Percentiles rank a stretch among this genome's conserved stretches.
phyloP scores from a whole-genome alignment of 257 asterid species.

The Lycium ferocissimum region DNA sequence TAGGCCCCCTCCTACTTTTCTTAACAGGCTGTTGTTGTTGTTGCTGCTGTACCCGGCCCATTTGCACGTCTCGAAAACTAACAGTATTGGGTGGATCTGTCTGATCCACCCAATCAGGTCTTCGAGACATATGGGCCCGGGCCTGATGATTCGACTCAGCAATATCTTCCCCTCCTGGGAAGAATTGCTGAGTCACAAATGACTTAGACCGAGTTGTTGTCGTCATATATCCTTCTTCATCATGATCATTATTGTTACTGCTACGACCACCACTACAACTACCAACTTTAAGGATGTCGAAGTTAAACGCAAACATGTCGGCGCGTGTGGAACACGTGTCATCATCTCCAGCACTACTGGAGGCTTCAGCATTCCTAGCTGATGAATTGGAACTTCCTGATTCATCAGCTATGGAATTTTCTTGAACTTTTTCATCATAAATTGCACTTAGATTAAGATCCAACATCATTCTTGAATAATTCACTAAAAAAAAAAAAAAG shows the following conservation, averaged over 20 bases:
- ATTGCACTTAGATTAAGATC: constrained; percentile 67
- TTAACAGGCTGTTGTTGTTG: constrained; percentile 46
- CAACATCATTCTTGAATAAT: constrained; percentile 41
- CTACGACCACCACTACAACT: constrained; percentile 23
- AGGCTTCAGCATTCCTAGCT: constrained; percentile 48
- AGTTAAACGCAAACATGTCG: constrained; percentile 45
- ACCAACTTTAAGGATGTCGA: constrained; percentile 50
- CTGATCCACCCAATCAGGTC: constrained; percentile 35
- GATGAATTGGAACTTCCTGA: constrained; percentile 58
- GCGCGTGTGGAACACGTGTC: constrained; percentile 57
- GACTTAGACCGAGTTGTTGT: constrained; percentile 33
- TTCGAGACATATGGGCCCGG: constrained; percentile 20
- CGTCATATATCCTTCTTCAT: constrained; percentile 18
- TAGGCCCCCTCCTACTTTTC: constrained; percentile 70
- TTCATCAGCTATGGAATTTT: constrained; percentile 34
- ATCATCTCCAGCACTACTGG: constrained; percentile 59
- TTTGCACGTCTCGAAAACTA: constrained; percentile 25
- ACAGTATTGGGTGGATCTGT: constrained; percentile 8
- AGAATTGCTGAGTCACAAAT: constrained; percentile 63
- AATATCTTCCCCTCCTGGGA: constrained; percentile 39
- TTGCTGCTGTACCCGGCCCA: constrained; percentile 32
- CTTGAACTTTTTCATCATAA: constrained; percentile 42
- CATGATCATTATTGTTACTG: constrained; percentile 19
- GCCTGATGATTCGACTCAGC: constrained; percentile 1
- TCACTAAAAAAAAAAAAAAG: neutral